phyloP scores from a whole-genome alignment of 208 protist species.

The Phytomonas serpens region DNA sequence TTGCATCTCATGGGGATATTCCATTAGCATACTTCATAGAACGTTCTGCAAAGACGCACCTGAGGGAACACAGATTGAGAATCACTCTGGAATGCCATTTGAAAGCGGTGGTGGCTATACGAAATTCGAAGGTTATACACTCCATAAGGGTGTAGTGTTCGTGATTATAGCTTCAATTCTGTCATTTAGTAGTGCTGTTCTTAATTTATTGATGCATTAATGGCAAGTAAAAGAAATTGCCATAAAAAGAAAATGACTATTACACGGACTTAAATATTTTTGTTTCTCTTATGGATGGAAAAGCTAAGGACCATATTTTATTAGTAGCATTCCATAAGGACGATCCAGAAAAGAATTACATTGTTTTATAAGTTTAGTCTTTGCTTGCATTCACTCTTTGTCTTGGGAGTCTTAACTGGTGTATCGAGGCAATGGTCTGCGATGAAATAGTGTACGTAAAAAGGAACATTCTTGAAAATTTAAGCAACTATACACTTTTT shows the following conservation, averaged over 20 bases:
- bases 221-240: not conserved
- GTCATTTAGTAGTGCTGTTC: not conserved
- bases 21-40: constrained; percentile 35
- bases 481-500: too few relatives aligned
- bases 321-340: not conserved
- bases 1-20: constrained; percentile 36
- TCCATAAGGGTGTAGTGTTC: constrained; percentile 41
- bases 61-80: constrained; percentile 9
- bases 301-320: not conserved
- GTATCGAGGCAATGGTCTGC: too few relatives aligned
- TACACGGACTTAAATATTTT: not conserved
- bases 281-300: too few relatives aligned
- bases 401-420: too few relatives aligned
- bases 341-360: not conserved
- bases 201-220: not conserved
- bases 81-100: constrained; percentile 40
- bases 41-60: constrained; percentile 18
- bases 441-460: too few relatives aligned
- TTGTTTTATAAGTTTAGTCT: not conserved
- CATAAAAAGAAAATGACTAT: not conserved
- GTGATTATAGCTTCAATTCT: constrained; percentile 24
- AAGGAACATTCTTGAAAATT: too few relatives aligned
- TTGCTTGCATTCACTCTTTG: too few relatives aligned
- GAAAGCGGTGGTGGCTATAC: constrained; percentile 36
- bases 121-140: constrained; percentile 35